Percentiles rank a stretch among this genome's conserved stretches.
Conservation (phyloP, 805 yeast genomes). For the Ogataea zsoltii region DNA sequence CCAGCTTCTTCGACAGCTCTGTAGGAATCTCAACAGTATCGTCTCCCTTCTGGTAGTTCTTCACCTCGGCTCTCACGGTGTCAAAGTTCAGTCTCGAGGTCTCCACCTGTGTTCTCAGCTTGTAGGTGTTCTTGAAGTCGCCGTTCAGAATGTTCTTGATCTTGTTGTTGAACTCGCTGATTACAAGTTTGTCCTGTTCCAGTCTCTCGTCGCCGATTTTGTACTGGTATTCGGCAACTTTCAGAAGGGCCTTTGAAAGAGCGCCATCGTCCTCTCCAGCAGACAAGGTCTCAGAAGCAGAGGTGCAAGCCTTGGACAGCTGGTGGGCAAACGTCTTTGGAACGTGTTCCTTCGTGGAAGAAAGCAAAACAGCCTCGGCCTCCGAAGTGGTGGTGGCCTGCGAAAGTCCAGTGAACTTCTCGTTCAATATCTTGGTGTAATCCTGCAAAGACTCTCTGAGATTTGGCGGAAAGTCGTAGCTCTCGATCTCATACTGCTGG, state of each 20-base stretch:
- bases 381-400: slow-evolving; percentile 68
- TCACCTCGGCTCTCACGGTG: slow-evolving; percentile 61
- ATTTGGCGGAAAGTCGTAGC: slow-evolving; percentile 84
- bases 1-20: slow-evolving; percentile 51
- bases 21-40: slow-evolving; percentile 46
- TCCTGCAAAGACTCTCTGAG: slow-evolving; percentile 64
- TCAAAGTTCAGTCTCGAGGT: slow-evolving; percentile 70
- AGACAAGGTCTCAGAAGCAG: slow-evolving; percentile 47
- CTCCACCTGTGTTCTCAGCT: slow-evolving; percentile 68
- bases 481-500: slow-evolving; percentile 67
- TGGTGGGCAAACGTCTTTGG: slow-evolving; percentile 80
- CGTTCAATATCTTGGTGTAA: slow-evolving; percentile 56
- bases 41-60: slow-evolving; percentile 37
- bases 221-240: slow-evolving; percentile 54
- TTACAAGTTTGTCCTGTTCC: slow-evolving; percentile 66
- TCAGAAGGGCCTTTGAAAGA: slow-evolving; percentile 54
- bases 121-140: slow-evolving; percentile 60
- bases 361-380: slow-evolving; percentile 54
- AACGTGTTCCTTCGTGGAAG: slow-evolving; percentile 36
- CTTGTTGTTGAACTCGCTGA: slow-evolving; percentile 57
- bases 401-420: slow-evolving; percentile 58
- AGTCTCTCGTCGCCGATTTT: slow-evolving; percentile 68
- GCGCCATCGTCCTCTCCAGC: slow-evolving; percentile 41
- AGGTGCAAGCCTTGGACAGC: slow-evolving; percentile 55
- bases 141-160: slow-evolving; percentile 53